Base-by-base conservation (phyloP, 2,329 filamentous ascomycete genomes). In the Pseudophaeomoniella oleicola region DNA sequence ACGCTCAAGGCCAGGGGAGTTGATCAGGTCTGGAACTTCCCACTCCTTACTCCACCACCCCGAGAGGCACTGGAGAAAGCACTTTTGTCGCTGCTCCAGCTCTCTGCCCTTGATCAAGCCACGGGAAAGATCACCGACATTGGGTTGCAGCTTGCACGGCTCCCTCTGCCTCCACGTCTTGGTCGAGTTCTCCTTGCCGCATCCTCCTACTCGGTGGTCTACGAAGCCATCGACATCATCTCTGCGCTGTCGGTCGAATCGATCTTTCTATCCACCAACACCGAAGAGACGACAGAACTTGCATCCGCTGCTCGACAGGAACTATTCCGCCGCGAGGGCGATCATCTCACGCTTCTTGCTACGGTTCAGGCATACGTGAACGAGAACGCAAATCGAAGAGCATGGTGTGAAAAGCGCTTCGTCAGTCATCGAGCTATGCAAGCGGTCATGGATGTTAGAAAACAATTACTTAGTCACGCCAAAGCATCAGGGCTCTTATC, bases 1-100 rank as follows among this genome's bases (percentile, higher is more conserved):
- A 93, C 83, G 0, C 92, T 98, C 81, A 94, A 94, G 56, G 86
- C 88, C 1, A 74, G 86, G 37, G 86, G 87, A 0, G 78, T 96
- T 10, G 69, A 82, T 16, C 80, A 96, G 50, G 72, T 94, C 2
- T 64, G 86, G 14, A 64, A 69, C 0, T 98, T 98, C 43, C 85
- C 88, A 0, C 74, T 94, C 34, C 77, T 96, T 53, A 86, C 93
- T 38, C 70, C 72, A 1, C 90, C 90, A 0, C 76, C 82, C 5
- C 60, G 75, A 2, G 80, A 92, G 44, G 71, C 82, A 0, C 72
- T 94, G 35, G 77, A 88, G 47, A 85, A 85, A 46, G 86, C 87
- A 0, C 64, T 94, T 1, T 58, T 90, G 4, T 81, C 90, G 37
- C 69, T 98, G 0, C 73, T 85, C 37, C 72, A 80, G 22, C 75